Percentiles rank a stretch among this genome's conserved stretches.
phyloP scores from a whole-genome alignment of 225 moss, liverwort and hornwort genomes.

The Bryum argenteum region DNA sequence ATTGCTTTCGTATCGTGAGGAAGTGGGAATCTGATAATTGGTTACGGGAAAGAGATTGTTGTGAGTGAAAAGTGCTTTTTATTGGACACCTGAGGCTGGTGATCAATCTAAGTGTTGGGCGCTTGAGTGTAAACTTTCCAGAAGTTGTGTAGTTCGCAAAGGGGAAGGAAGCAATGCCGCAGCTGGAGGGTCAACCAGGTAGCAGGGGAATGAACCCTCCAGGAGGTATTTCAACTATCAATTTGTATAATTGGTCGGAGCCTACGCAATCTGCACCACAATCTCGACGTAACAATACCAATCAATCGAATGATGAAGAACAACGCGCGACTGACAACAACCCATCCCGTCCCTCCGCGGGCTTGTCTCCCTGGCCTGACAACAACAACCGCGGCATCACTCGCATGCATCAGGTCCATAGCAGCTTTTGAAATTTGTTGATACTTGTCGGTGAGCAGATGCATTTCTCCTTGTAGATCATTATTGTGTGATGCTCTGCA shows the following conservation, averaged over 20 bases:
- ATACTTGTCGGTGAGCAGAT: not conserved
- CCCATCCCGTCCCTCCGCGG: constrained; percentile 30
- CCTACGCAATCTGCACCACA: constrained; percentile 43
- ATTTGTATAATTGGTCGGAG: constrained; percentile 93
- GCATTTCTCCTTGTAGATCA: not conserved
- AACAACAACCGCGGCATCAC: constrained; percentile 63
- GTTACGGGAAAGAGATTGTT: not conserved
- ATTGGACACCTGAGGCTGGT: constrained; percentile 14
- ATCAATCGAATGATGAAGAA: constrained; percentile 60
- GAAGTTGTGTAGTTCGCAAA: not conserved
- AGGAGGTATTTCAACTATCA: constrained; percentile 86
- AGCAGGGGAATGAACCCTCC: constrained; percentile 87
- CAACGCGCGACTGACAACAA: constrained; percentile 48
- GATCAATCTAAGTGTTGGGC: not conserved
- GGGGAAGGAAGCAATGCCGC: constrained; percentile 67
- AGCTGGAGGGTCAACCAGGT: constrained; percentile 77
- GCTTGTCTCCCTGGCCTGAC: constrained; percentile 42
- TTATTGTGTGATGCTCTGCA: not conserved
- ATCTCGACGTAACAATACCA: constrained; percentile 61
- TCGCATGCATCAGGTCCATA: constrained; percentile 86
- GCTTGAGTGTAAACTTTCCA: constrained; percentile 21
- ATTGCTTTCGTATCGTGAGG: constrained; percentile 9
- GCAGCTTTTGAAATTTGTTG: not conserved
- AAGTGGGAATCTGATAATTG: not conserved
- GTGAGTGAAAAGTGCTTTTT: not conserved